A percentile compares a stretch with the other conserved stretches of the same genome.
Evolutionary conservation across 306 rosid genomes (phyloP).

Genomic region (Quercus berberidifolia): DNA sequence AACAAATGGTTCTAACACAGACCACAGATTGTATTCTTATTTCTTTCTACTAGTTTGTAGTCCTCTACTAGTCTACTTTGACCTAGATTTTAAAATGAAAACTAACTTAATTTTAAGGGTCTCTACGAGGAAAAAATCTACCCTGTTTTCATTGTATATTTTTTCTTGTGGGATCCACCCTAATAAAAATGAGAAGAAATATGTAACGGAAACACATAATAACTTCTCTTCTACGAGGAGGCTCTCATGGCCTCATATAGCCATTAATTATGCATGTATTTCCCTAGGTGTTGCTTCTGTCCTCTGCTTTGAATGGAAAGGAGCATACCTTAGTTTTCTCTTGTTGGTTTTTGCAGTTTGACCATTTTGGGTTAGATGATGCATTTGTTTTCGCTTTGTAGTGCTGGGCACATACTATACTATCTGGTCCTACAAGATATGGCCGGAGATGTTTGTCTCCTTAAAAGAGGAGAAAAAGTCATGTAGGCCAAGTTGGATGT

Average conservation of each 20-base stretch:
- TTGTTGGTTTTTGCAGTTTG: neutral
- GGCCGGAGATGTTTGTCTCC: neutral
- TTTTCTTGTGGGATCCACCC: no score
- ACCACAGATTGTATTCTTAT: no score
- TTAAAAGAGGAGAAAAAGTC: neutral
- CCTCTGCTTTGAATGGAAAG: neutral
- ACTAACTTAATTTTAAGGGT: neutral
- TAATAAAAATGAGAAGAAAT: no score
- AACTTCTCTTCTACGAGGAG: neutral
- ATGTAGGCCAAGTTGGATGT: neutral
- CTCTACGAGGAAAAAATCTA: neutral
- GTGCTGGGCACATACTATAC: neutral
- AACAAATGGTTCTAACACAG: no score
- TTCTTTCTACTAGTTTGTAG: no score
- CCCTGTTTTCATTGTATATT: no score
- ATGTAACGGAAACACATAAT: no score
- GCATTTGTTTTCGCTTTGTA: neutral
- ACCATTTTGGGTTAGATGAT: neutral
- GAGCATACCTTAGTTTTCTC: neutral
- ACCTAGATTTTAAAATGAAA: neutral
- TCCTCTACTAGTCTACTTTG: neutral
- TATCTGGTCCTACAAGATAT: conserved; percentile 11
- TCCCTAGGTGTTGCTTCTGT: no score
- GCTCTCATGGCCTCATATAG: neutral
- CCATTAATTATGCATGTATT: neutral